Percentiles rank a stretch among this genome's conserved stretches.
Conservation (phyloP, 2,329 filamentous ascomycete genomes). For the Ophiostoma ips region DNA sequence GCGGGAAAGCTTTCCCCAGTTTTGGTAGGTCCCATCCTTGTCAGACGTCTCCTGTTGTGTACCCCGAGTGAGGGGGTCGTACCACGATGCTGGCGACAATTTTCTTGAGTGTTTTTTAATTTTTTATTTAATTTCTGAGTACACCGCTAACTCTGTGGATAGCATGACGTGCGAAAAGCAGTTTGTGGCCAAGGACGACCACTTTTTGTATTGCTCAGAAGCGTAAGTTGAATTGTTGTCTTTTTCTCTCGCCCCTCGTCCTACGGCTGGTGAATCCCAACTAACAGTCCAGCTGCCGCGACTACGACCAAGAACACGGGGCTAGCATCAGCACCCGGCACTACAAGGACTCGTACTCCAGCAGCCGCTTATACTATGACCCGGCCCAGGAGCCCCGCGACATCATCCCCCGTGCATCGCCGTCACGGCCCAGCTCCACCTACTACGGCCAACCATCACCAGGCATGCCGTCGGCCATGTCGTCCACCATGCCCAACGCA, state of each 20-base stretch:
- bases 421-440: slow-evolving; percentile 43
- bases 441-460: slow-evolving; percentile 38
- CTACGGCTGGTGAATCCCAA: neutral
- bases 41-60: neutral
- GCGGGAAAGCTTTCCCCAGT: slow-evolving; percentile 50
- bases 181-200: slow-evolving; percentile 44
- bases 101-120: slow-evolving; percentile 7
- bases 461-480: slow-evolving; percentile 24
- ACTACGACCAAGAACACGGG: slow-evolving; percentile 32
- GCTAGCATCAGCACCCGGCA: slow-evolving; percentile 12
- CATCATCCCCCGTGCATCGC: slow-evolving; percentile 50
- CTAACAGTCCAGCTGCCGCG: slow-evolving; percentile 32
- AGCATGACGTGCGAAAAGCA: slow-evolving; percentile 57
- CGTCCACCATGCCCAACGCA: slow-evolving; percentile 27
- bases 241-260: no score
- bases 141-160: slow-evolving; percentile 1
- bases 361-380: neutral
- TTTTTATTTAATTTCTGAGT: neutral
- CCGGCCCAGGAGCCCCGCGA: slow-evolving; percentile 36
- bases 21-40: slow-evolving; percentile 34
- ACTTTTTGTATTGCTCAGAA: slow-evolving; percentile 49
- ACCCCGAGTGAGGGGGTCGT: slow-evolving; percentile 5
- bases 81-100: neutral
- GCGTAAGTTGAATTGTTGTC: slow-evolving; percentile 35
- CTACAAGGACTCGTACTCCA: slow-evolving; percentile 9